Base-by-base conservation (phyloP, 345 rosid genomes). In the Salix udensis region DNA sequence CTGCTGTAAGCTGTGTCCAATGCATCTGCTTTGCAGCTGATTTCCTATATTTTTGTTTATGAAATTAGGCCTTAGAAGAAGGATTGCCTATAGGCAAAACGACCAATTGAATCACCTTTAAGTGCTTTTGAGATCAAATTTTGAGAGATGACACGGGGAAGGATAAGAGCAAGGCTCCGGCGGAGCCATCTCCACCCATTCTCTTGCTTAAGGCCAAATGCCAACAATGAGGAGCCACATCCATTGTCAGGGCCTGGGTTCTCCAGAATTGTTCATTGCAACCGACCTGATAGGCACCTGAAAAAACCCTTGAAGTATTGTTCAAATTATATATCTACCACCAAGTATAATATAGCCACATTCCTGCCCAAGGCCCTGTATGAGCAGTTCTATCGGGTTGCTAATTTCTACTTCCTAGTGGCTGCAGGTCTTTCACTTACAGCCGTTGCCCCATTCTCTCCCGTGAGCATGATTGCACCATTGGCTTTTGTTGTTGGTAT, bases 351-450 rank as follows among this genome's bases (percentile, higher is more conserved):
- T 76, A 37, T 88, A 23, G 48, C 86, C 30, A 87, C 98, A 7
- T 95, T 91, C 87, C 78, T 95, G 60, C 98, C 98, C 13, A 93
- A 93, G 78, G 94, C 98, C 1, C 83, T 95, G 42, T 95, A 89
- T 68, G 98, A 95, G 79, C 98, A 95, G 84, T 95, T 95, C 76
- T 88, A 91, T 77, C 89, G 98, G 15, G 94, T 94, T 72, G 98
- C 98, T 74, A 95, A 95, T 81, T 84, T 95, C 44, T 95, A 95
- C 88, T 95, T 95, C 87, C 87, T 96, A 46, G 87, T 88, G 67
- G 94, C 96, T 53, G 96, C 98, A 0, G 87, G 88, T 50, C 87
- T 92, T 78, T 91, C 99, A 0, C 85, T 96, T 71, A 88, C 90
- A 65, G 90, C 91, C 7, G 87, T 95, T 67, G 85, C 98, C 0